Evolutionary conservation across 78 protist genomes (phyloP).

Genomic region (Bigelowiella natans): DNA sequence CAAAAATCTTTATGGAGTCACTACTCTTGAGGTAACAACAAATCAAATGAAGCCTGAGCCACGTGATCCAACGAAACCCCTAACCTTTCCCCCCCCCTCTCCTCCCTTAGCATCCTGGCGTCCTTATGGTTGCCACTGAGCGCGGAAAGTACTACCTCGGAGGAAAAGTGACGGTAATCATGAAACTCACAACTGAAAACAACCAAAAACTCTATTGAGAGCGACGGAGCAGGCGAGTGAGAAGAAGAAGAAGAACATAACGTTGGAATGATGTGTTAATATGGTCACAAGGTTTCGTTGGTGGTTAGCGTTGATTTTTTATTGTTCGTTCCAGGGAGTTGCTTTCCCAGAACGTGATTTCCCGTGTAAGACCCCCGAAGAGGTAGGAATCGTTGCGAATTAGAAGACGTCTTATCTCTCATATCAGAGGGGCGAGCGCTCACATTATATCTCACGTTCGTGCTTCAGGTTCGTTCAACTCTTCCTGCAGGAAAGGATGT

Average conservation of each 20-base stretch:
- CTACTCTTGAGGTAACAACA: constrained; percentile 41
- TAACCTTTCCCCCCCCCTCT: no score
- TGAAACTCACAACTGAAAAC: constrained; percentile 3
- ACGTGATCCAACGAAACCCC: no score
- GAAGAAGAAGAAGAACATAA: background rate
- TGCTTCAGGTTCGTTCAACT: no score
- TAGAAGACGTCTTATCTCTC: no score
- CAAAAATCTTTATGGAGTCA: constrained; percentile 53
- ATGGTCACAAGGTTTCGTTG: background rate
- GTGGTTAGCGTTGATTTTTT: constrained; percentile 5
- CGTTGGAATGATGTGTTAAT: background rate
- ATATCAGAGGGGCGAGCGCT: no score
- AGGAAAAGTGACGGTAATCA: constrained; percentile 40
- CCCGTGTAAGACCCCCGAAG: background rate
- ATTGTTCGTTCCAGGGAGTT: background rate
- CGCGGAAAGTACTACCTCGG: constrained; percentile 61
- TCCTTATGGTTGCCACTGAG: constrained; percentile 41
- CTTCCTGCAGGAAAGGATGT: constrained; percentile 43
- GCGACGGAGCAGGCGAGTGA: background rate
- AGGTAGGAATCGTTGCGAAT: no score
- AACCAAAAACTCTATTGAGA: constrained; percentile 41
- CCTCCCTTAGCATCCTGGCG: constrained; percentile 82
- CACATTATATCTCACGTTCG: no score
- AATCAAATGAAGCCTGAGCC: background rate
- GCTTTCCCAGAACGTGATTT: background rate